A percentile compares a stretch with the other conserved stretches of the same genome.
Conservation (phyloP, 2,329 filamentous ascomycete genomes). For the Aspergillaceae sp. region DNA sequence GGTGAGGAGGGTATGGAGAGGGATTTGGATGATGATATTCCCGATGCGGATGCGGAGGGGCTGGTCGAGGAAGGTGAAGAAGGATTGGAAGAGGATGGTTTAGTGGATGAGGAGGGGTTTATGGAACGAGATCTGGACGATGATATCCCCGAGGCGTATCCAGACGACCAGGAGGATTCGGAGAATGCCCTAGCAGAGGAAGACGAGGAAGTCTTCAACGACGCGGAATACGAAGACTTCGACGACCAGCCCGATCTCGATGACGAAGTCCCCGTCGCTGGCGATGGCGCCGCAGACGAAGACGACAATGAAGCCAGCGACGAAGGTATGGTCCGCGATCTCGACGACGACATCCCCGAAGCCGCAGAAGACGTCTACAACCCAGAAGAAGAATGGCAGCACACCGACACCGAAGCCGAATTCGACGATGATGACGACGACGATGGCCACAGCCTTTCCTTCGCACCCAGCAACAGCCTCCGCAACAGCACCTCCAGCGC, state of each 20-base stretch:
- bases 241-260: conserved; percentile 42
- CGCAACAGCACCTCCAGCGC: conserved; percentile 24
- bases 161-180: conserved; percentile 37
- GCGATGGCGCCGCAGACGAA: conserved; percentile 15
- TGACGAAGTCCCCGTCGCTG: conserved; percentile 54
- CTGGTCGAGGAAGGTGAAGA: conserved; percentile 37
- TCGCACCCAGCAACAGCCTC: conserved; percentile 15
- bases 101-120: conserved; percentile 42
- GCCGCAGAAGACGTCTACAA: conserved; percentile 33
- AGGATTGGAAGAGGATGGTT: conserved; percentile 44
- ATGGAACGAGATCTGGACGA: conserved; percentile 61
- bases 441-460: conserved; percentile 20
- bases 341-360: conserved; percentile 64
- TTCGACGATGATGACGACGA: conserved; percentile 39
- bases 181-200: conserved; percentile 32
- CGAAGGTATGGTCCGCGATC: conserved; percentile 55
- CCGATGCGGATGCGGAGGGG: conserved; percentile 33
- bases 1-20: conserved; percentile 34
- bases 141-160: conserved; percentile 59
- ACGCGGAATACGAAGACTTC: conserved; percentile 20
- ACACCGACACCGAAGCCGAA: conserved; percentile 66
- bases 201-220: conserved; percentile 24
- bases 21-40: conserved; percentile 41
- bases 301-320: conserved; percentile 35
- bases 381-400: conserved; percentile 59